phyloP scores from a whole-genome alignment of 1,284 basidiomycete species.

The Phenoliferia sp. region DNA sequence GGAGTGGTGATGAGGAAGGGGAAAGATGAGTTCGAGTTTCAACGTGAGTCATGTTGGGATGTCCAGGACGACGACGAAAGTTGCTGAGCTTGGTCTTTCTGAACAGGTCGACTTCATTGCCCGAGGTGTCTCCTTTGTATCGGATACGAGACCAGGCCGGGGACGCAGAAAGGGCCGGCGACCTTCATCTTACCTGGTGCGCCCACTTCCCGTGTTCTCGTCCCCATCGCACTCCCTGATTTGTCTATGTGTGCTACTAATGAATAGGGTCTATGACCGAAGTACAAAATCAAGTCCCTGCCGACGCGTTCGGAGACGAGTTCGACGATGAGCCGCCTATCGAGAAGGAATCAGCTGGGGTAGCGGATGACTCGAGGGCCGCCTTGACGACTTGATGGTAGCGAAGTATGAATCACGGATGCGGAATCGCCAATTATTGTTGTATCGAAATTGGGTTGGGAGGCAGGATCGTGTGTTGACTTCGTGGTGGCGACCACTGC shows the following conservation, averaged over 20 bases:
- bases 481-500: too few relatives aligned
- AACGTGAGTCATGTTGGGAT: conserved; percentile 17
- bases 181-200: conserved; percentile 25
- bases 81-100: not conserved
- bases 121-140: conserved; percentile 10
- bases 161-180: conserved; percentile 17
- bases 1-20: conserved; percentile 22
- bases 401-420: not conserved
- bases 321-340: not conserved
- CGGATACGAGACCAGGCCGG: conserved; percentile 26
- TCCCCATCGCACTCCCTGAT: fast-evolving
- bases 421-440: not conserved
- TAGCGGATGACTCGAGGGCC: too few relatives aligned
- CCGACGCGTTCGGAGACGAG: conserved; percentile 13
- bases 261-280: conserved; percentile 18
- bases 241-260: too few relatives aligned
- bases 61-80: too few relatives aligned
- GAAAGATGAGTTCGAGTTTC: conserved; percentile 23
- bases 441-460: too few relatives aligned
- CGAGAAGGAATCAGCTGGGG: not conserved
- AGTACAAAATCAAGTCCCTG: conserved; percentile 11
- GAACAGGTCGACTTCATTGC: conserved; percentile 24
- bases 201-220: not conserved
- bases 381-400: not conserved
- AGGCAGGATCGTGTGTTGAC: too few relatives aligned